Evolutionary conservation across 139 green algal genomes (phyloP), one percentile per base, ranked within the genome.

Genomic region (Chlamydomonas incerta): DNA sequence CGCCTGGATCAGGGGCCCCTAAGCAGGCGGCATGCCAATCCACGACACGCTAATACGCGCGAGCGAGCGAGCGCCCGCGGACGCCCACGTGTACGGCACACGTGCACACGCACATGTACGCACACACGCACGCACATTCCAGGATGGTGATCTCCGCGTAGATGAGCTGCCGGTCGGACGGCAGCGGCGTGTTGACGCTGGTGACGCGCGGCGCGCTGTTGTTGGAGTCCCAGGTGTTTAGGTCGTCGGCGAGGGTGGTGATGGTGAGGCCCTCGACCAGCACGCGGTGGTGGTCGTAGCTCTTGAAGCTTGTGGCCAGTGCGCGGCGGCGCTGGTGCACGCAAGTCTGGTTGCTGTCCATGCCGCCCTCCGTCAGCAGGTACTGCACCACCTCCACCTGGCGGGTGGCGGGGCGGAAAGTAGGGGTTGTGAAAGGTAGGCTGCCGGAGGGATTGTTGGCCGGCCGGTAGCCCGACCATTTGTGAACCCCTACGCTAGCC

Each of bases 131-230:
- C n/a, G n/a, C n/a, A n/a, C n/a, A n/a, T n/a, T n/a, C n/a, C n/a
- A n/a, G n/a, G n/a, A 76, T 29, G 18, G 58, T 66, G 58, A 76
- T 34, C 35, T 76, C 70, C 37, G 60, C 47, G 70, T 76, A 76
- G 34, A 31, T 31, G 34, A 76, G 35, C 70, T 58, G 58, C 18
- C 58, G 58, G 58, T 66, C 58, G 58, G 17, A 5, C 18, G 58
- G 58, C 58, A 66, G 58, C 5, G 58, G 58, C 58, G 58, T 66
- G 58, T 66, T 66, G 58, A 29, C 21, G 58, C 5, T 31, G 58
- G 58, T 66, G 17, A 66, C 21, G 18, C 58, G 20, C 20, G 17
- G 58, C 5, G 13, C 21, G 58, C 5, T 17, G 58, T 11, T 66
- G 20, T 66, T 66, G 58, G 58, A 17, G 21, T 26, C 17, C 20